A percentile compares a stretch with the other conserved stretches of the same genome.
Conservation (phyloP, 2,329 filamentous ascomycete genomes). For the Hansfordia pulvinata region DNA sequence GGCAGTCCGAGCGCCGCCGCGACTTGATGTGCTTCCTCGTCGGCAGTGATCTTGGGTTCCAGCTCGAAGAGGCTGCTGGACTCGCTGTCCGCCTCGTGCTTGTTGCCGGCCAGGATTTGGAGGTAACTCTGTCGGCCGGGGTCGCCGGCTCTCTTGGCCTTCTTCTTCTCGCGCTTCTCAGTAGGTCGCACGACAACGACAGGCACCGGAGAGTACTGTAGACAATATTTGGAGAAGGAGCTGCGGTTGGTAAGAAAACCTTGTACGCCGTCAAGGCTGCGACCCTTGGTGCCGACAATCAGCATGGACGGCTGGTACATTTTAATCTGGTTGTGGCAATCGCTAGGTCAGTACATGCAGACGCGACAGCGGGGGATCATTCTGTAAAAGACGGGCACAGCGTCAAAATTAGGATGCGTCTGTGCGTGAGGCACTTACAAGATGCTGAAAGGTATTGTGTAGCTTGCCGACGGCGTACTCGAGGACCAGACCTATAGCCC, state of each 20-base stretch:
- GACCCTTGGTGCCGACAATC: conserved; percentile 77
- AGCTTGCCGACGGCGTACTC: conserved; percentile 85
- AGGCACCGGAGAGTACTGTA: conserved; percentile 85
- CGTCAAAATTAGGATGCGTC: conserved; percentile 1
- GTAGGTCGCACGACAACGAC: conserved; percentile 85
- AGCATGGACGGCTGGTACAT: conserved; percentile 87
- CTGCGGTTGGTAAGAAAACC: conserved; percentile 65
- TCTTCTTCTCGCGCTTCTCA: conserved; percentile 81
- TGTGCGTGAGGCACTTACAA: conserved; percentile 41
- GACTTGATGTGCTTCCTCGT: conserved; percentile 52
- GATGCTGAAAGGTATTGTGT: conserved; percentile 77
- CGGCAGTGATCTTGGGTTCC: conserved; percentile 38
- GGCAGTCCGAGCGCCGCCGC: conserved; percentile 49
- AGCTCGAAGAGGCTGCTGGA: conserved; percentile 38
- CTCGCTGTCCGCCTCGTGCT: conserved; percentile 44
- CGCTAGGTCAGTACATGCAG: no score
- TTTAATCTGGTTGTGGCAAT: conserved; percentile 55
- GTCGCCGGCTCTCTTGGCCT: conserved; percentile 69
- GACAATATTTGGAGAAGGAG: conserved; percentile 86
- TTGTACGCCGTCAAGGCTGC: conserved; percentile 75
- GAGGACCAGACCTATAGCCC: conserved; percentile 71
- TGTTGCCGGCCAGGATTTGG: conserved; percentile 54
- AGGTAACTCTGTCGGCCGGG: conserved; percentile 63
- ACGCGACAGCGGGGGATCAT: not conserved
- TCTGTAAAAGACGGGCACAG: conserved; percentile 6